phyloP scores from a whole-genome alignment of 148 eudicot genomes.

The Diospyros kaki region DNA sequence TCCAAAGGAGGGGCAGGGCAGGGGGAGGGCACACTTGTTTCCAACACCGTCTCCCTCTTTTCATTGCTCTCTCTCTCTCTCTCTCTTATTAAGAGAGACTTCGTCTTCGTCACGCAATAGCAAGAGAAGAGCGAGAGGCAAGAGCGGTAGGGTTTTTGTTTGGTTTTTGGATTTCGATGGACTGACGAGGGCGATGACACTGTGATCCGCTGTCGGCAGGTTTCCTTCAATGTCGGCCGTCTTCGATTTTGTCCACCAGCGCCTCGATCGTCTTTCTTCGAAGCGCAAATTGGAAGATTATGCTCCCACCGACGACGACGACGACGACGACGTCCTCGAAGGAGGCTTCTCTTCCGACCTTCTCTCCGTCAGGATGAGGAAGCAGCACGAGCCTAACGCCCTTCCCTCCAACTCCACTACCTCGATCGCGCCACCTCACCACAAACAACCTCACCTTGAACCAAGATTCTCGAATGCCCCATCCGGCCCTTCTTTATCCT shows the following conservation, averaged over 20 bases:
- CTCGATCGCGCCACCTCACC: constrained; percentile 6
- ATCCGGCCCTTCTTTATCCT: not conserved
- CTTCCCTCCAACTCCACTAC: not conserved
- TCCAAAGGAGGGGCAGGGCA: no score
- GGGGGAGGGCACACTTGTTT: no score
- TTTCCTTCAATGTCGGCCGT: constrained; percentile 14
- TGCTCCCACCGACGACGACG: constrained; percentile 9
- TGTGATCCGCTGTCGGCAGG: not conserved
- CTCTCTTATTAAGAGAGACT: no score
- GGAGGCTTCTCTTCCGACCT: constrained; percentile 1
- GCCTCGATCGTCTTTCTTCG: constrained; percentile 19
- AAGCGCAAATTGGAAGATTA: constrained; percentile 23
- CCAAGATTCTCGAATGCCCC: constrained; percentile 5
- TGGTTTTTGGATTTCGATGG: constrained; percentile 1
- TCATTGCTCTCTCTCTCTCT: no score
- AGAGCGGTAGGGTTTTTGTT: not conserved
- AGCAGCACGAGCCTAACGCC: constrained; percentile 14
- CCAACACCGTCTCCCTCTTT: no score
- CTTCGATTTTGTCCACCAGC: constrained; percentile 10
- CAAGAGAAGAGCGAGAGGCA: no score
- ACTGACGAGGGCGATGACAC: not conserved
- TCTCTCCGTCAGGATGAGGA: constrained; percentile 20
- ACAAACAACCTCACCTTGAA: not conserved
- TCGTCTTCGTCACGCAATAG: no score
- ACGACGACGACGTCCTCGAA: constrained; percentile 9